A percentile compares a stretch with the other conserved stretches of the same genome.
Conservation (phyloP, 257 asterid species). For the Ehretia macrophylla region DNA sequence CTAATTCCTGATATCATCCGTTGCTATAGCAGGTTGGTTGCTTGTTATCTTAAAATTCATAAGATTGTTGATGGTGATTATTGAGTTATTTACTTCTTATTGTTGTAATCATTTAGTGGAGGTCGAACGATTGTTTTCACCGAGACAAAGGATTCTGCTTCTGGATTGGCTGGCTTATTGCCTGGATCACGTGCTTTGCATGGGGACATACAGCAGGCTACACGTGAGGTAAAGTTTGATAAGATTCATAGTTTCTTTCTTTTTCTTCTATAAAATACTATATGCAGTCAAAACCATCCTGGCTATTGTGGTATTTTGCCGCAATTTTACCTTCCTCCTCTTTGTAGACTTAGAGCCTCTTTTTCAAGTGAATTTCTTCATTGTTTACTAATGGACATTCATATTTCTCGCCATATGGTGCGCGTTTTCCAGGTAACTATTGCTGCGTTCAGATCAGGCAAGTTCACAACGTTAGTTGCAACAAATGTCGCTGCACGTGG, state of each 20-base stretch:
- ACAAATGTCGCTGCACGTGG: slow-evolving; percentile 99
- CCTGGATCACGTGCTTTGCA: slow-evolving; percentile 97
- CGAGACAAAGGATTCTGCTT: slow-evolving; percentile 84
- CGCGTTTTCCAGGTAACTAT: slow-evolving; percentile 69
- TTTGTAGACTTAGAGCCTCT: neutral
- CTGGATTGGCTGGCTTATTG: slow-evolving; percentile 84
- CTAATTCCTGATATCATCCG: slow-evolving; percentile 91
- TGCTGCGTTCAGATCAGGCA: slow-evolving; percentile 83
- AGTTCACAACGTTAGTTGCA: slow-evolving; percentile 79
- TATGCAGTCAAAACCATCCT: neutral
- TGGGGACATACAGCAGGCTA: slow-evolving; percentile 94
- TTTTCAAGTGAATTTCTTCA: neutral
- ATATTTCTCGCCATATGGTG: neutral
- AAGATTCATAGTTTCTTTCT: too few species aligned
- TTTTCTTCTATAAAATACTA: neutral
- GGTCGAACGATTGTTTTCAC: slow-evolving; percentile 93
- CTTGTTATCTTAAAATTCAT: slow-evolving; percentile 10
- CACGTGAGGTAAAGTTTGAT: slow-evolving; percentile 70
- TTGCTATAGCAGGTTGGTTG: slow-evolving; percentile 83
- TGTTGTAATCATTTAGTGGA: slow-evolving; percentile 49
- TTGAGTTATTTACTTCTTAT: neutral
- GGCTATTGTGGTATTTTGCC: too few species aligned
- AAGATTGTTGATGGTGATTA: neutral
- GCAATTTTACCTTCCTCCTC: neutral
- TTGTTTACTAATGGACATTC: neutral